These are phyloP conservation scores for Mycena chlorophos DNA, from an alignment of 768 basidiomycete species.

Conservation along the genomic window DNA sequence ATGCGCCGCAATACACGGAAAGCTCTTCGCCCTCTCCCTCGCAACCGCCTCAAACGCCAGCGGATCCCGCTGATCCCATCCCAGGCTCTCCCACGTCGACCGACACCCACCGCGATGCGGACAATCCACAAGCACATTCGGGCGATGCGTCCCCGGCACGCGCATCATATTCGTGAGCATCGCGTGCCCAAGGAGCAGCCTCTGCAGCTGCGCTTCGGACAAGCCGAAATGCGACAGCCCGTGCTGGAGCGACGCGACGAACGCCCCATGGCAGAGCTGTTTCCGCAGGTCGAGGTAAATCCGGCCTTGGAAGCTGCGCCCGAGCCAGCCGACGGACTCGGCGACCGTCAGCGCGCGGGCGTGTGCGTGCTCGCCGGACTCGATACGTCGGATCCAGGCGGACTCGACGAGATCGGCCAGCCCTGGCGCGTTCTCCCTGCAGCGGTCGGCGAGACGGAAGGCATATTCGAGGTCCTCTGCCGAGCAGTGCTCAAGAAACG, in stretches of 20 bases:
- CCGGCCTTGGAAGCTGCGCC: not conserved
- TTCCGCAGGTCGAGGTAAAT: constrained; percentile 1
- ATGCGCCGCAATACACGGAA: not conserved
- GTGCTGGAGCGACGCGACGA: not conserved
- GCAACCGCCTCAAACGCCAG: not conserved
- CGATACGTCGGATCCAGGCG: not conserved
- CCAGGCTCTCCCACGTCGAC: not conserved
- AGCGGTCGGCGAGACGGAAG: not conserved
- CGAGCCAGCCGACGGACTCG: not conserved
- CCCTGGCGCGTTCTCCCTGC: not conserved
- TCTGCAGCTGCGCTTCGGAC: not conserved
- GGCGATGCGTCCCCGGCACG: not conserved
- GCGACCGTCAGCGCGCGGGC: not conserved
- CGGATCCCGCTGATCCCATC: not conserved
- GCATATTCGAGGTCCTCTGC: not conserved
- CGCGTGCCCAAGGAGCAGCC: constrained; percentile 1
- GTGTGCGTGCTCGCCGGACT: not conserved
- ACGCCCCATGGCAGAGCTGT: not conserved
- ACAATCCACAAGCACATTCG: not conserved
- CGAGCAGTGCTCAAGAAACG: not conserved
- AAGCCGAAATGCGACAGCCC: not conserved
- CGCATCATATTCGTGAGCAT: not conserved
- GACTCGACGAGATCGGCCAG: not conserved
- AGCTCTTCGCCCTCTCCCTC: not conserved
- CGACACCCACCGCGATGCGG: not conserved